Conservation (phyloP, 345 rosid genomes). For the Sisymbrium altissimum region DNA sequence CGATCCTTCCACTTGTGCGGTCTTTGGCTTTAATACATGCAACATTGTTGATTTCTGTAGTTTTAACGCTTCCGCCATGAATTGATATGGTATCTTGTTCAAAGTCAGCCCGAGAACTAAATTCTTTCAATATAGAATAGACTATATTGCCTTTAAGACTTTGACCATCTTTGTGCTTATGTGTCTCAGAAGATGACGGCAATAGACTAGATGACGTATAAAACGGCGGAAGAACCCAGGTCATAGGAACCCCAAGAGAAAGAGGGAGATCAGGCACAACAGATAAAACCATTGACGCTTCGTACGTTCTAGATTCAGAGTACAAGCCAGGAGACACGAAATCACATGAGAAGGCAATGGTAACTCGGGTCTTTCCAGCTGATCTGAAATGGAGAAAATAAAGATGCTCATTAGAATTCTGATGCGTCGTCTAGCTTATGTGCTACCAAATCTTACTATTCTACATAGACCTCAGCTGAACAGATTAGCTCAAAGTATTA, state of each 20-base stretch:
- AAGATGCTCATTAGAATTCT: constrained; percentile 26
- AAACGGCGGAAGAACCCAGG: constrained; percentile 90
- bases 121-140: constrained; percentile 66
- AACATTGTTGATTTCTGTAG: constrained; percentile 56
- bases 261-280: constrained; percentile 89
- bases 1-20: constrained; percentile 68
- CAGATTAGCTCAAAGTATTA: constrained; percentile 14
- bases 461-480: background rate
- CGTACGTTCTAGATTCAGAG: constrained; percentile 62
- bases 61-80: constrained; percentile 65
- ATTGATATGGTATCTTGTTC: constrained; percentile 50
- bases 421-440: background rate
- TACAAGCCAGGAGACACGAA: constrained; percentile 57
- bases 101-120: constrained; percentile 46
- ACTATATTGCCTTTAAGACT: constrained; percentile 54
- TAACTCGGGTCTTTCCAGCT: constrained; percentile 65
- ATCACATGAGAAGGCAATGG: constrained; percentile 78
- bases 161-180: constrained; percentile 53
- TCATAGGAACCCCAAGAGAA: constrained; percentile 74
- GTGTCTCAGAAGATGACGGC: constrained; percentile 51
- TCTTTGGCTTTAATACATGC: constrained; percentile 94
- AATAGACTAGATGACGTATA: constrained; percentile 69
- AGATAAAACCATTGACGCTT: constrained; percentile 51
- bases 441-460: constrained; percentile 4
- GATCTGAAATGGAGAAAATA: constrained; percentile 51